Evolutionary conservation across 805 yeast species (phyloP).

Genomic region (Starmerella stellata): DNA sequence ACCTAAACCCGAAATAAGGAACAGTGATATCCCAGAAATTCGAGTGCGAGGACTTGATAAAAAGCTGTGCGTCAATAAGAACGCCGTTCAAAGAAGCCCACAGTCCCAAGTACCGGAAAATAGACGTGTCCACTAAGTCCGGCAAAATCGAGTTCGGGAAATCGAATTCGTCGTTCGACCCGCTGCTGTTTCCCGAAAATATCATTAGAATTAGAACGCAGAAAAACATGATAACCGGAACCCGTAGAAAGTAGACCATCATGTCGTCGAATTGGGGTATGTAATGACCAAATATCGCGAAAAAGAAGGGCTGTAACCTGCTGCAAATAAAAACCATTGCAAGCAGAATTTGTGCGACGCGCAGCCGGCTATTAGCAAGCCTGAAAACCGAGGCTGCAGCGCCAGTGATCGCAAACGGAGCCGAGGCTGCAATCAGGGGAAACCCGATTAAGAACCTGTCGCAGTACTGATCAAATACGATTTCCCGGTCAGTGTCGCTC

Average conservation of each 20-base stretch:
- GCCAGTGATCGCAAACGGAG: slow-evolving; percentile 13
- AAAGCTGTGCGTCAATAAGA: background rate
- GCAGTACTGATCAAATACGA: slow-evolving; percentile 11
- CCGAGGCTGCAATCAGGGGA: slow-evolving; percentile 10
- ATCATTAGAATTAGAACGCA: slow-evolving; percentile 7
- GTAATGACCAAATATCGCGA: slow-evolving; percentile 1
- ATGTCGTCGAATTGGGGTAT: slow-evolving; percentile 2
- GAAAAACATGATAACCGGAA: slow-evolving; percentile 2
- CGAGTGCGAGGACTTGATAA: too few relatives aligned
- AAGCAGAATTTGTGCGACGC: slow-evolving; percentile 2
- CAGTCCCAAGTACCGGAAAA: background rate
- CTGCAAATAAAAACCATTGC: slow-evolving; percentile 1
- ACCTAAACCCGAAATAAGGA: too few relatives aligned
- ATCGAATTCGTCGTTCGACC: background rate
- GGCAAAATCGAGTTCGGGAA: background rate
- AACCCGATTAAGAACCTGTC: slow-evolving; percentile 13
- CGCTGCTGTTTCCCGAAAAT: slow-evolving; percentile 2
- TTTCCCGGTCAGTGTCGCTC: slow-evolving; percentile 3
- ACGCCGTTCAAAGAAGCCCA: background rate
- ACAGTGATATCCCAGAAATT: too few relatives aligned
- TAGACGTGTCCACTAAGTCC: background rate
- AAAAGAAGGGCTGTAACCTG: slow-evolving; percentile 3
- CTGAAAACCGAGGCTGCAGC: background rate
- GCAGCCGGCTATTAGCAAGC: too few relatives aligned
- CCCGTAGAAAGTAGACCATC: slow-evolving; percentile 6